These are phyloP conservation scores for Ballota nigra DNA, from an alignment of 257 asterid genomes.

Conservation along the genomic window DNA sequence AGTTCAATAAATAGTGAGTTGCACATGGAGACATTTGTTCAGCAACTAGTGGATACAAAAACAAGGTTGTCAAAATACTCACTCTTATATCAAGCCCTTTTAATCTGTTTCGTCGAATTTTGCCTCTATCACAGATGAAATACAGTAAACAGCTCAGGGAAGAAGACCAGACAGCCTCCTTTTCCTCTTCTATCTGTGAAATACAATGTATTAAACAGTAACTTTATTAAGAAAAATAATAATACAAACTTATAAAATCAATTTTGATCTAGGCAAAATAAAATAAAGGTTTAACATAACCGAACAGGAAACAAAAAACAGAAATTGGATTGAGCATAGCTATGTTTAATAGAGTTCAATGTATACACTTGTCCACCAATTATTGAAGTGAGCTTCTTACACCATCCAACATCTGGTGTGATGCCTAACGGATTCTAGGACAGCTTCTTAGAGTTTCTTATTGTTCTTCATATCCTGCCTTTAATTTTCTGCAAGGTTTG, in stretches of 20 bases:
- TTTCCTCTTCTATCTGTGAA: constrained; percentile 80
- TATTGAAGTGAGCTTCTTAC: background rate
- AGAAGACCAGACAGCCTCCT: constrained; percentile 98
- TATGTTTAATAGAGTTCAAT: background rate
- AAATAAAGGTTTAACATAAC: constrained; percentile 8
- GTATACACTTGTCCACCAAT: background rate
- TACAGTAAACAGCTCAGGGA: constrained; percentile 90
- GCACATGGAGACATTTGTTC: constrained; percentile 1
- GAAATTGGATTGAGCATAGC: constrained; percentile 3
- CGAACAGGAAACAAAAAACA: constrained; percentile 1
- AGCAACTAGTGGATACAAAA: constrained; percentile 15
- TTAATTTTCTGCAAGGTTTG: background rate
- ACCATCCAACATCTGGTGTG: background rate
- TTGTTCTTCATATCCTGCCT: background rate
- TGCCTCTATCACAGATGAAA: constrained; percentile 94
- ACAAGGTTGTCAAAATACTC: constrained; percentile 36
- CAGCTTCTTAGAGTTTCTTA: constrained; percentile 3
- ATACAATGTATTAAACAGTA: constrained; percentile 23
- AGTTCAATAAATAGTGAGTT: constrained; percentile 4
- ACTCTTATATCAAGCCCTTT: constrained; percentile 95
- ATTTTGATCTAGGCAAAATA: background rate
- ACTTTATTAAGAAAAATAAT: constrained; percentile 1
- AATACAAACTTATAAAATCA: constrained; percentile 9
- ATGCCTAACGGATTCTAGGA: constrained; percentile 8
- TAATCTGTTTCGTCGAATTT: constrained; percentile 89